Base-by-base conservation (phyloP, 2,329 filamentous ascomycete genomes). In the Stagonosporopsis vannaccii region DNA sequence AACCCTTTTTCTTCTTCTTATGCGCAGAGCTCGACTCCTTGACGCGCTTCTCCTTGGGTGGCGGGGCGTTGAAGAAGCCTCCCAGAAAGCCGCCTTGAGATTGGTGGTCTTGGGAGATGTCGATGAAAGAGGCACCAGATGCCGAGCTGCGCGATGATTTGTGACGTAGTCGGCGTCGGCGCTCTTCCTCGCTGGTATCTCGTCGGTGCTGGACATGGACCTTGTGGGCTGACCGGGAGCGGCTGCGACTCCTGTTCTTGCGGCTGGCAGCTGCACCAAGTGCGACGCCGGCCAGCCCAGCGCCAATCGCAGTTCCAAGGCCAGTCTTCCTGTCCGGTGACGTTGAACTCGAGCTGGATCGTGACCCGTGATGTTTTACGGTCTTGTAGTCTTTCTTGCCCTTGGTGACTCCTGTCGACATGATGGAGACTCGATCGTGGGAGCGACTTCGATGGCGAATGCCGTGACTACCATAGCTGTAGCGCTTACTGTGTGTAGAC, bases 71-170 rank as follows among this genome's bases (percentile, higher is more conserved):
- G 52, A 92, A 77, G 50, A 86, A 81, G 35, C 87, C 84, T 58
- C 83, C 81, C 36, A 79, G 77, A 28, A 77, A 69, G 25, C 70
- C 70, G 20, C 69, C 63, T 51, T 81, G 77, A 6, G 79, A 79
- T 56, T 77, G 80, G 48, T 81, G 80, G 42, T 80, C 78, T 35
- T 81, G 82, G 44, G 88, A 90, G 48, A 91, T 87, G 66, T 91
- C 88, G 50, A 90, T 75, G 52, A 87, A 80, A 1, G 87, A 89
- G 15, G 82, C 84, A 37, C 82, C 82, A 37, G 66, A 69, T 11
- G 69, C 55, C 32, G 74, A 75, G 61, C 73, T 75, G 43, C 71
- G 67, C 33, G 73, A 75, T 15, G 68, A 68, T 36, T 72, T 74
- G 50, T 60, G 68, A 33, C 65, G 63, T 8, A 69, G 54, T 37